Evolutionary conservation across 1,139 yeast species (phyloP).

Genomic region (Zygosaccharomyces pseudobailii): DNA sequence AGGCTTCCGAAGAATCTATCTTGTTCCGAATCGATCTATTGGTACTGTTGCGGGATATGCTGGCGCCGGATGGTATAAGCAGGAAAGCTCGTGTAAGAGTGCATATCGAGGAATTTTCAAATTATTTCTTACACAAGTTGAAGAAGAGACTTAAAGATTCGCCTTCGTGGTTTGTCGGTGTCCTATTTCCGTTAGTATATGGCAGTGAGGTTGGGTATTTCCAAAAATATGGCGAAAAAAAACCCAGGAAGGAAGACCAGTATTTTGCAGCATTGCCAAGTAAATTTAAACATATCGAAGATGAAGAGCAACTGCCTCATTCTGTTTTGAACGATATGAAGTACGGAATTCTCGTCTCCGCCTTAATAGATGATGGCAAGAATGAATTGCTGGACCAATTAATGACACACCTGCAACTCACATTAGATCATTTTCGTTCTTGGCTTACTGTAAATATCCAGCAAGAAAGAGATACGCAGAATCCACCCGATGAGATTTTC

Average conservation of each 20-base stretch:
- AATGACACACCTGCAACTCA: slow-evolving; percentile 16
- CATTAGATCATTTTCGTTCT: slow-evolving; percentile 17
- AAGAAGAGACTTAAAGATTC: slow-evolving; percentile 46
- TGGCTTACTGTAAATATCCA: slow-evolving; percentile 15
- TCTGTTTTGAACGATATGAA: slow-evolving; percentile 23
- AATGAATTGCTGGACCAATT: slow-evolving; percentile 21
- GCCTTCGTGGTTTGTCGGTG: slow-evolving; percentile 59
- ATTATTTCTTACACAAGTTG: slow-evolving; percentile 63
- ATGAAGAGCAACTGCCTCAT: slow-evolving; percentile 23
- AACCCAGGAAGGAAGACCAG: slow-evolving; percentile 6
- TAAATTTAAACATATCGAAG: slow-evolving; percentile 22
- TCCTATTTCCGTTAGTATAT: slow-evolving; percentile 61
- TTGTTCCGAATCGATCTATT: slow-evolving; percentile 75
- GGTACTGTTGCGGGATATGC: slow-evolving; percentile 45
- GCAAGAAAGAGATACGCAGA: slow-evolving; percentile 9
- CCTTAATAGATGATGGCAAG: slow-evolving; percentile 32
- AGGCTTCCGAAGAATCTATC: slow-evolving; percentile 55
- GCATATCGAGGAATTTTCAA: slow-evolving; percentile 63
- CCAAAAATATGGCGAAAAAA: slow-evolving; percentile 45
- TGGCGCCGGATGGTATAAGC: slow-evolving; percentile 36
- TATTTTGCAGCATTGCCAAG: slow-evolving; percentile 23
- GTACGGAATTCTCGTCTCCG: slow-evolving; percentile 31
- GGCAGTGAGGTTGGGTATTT: slow-evolving; percentile 41
- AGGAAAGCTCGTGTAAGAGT: slow-evolving; percentile 40
- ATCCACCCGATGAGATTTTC: slow-evolving; percentile 15